Percentiles rank a stretch among this genome's conserved stretches.
Evolutionary conservation across 2,329 filamentous ascomycete genomes (phyloP).

Genomic region (Ophiosphaerella narmari): DNA sequence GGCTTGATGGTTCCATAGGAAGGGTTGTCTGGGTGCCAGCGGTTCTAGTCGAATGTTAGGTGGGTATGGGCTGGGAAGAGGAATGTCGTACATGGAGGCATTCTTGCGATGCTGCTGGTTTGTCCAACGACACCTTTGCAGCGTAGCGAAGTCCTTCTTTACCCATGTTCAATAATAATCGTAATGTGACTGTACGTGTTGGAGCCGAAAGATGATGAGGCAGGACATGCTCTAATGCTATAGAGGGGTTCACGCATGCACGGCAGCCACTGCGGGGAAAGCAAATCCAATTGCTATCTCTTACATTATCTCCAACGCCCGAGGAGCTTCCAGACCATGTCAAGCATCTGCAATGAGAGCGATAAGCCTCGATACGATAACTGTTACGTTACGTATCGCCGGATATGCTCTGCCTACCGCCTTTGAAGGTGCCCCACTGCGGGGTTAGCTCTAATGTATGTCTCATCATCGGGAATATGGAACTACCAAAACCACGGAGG

Average conservation of each 20-base stretch:
- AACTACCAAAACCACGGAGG: conserved; percentile 9
- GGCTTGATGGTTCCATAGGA: conserved; percentile 73
- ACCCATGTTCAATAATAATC: conserved; percentile 46
- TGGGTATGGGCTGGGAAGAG: background rate
- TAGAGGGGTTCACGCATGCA: conserved; percentile 19
- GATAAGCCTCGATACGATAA: conserved; percentile 44
- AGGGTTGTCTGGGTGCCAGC: conserved; percentile 91
- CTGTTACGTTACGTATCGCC: conserved; percentile 44
- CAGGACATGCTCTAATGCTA: background rate
- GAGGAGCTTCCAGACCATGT: conserved; percentile 12
- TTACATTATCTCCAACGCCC: conserved; percentile 17
- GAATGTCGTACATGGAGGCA: conserved; percentile 68
- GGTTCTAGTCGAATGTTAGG: conserved; percentile 61
- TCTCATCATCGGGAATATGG: conserved; percentile 25
- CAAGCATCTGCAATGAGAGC: conserved; percentile 23
- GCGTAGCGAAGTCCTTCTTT: conserved; percentile 68
- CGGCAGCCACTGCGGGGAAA: conserved; percentile 21
- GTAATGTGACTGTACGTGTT: background rate
- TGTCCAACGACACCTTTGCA: conserved; percentile 73
- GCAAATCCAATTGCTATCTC: conserved; percentile 21
- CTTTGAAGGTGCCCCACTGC: conserved; percentile 39
- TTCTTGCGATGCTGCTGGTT: conserved; percentile 70
- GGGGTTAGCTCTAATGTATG: conserved; percentile 29
- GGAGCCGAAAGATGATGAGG: background rate
- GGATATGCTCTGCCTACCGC: conserved; percentile 26